Percentiles rank a stretch among this genome's conserved stretches.
Conservation (phyloP, 805 yeast genomes). For the Candida morakotiae region DNA sequence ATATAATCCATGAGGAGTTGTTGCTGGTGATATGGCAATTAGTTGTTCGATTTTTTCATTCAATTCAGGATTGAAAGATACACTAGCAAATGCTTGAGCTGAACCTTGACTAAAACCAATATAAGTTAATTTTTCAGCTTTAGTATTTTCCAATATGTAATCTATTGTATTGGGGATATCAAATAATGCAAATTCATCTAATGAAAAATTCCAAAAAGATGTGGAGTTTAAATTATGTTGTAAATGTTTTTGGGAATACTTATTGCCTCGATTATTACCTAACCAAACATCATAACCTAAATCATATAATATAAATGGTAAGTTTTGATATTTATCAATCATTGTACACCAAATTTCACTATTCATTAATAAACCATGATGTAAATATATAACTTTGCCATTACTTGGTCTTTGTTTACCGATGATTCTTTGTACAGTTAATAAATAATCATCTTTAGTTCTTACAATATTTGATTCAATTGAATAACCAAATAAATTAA, state of each 20-base stretch:
- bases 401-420: conserved; percentile 11
- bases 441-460: conserved; percentile 72
- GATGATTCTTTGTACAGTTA: conserved; percentile 67
- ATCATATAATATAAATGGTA: conserved; percentile 76
- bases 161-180: conserved; percentile 85
- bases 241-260: conserved; percentile 79
- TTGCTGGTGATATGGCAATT: conserved; percentile 89
- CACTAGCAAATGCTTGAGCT: conserved; percentile 86
- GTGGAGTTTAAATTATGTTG: conserved; percentile 27
- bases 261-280: conserved; percentile 62
- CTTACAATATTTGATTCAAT: conserved; percentile 74
- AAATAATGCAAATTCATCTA: conserved; percentile 87
- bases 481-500: conserved; percentile 61
- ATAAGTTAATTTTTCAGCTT: conserved; percentile 47
- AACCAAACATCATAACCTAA: conserved; percentile 92
- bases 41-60: conserved; percentile 54
- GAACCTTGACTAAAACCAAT: conserved; percentile 94
- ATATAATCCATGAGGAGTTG: conserved; percentile 82
- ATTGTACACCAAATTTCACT: conserved; percentile 69
- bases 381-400: conserved; percentile 64
- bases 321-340: conserved; percentile 33
- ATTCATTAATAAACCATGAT: conserved; percentile 89
- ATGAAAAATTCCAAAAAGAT: conserved; percentile 83
- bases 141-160: conserved; percentile 56
- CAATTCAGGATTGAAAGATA: conserved; percentile 60